Base-by-base conservation (phyloP, 495 filamentous ascomycete genomes). In the Hypomontagnella submonticulosa region DNA sequence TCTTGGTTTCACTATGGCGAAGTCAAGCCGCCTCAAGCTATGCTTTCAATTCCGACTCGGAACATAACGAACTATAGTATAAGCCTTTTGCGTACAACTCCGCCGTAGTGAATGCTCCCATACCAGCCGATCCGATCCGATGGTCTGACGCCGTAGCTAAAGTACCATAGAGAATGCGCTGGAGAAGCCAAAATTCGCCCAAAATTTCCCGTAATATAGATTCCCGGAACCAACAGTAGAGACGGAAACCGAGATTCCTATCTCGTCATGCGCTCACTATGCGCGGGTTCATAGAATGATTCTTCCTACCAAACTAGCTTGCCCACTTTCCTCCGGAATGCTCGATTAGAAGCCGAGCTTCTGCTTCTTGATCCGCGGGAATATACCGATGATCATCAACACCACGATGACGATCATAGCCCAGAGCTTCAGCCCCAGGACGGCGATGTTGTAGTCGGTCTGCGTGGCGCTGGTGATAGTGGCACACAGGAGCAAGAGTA, bases 321-420 rank as follows among this genome's bases (percentile, higher is more conserved):
- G 37, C 44, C 23, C 6, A 3, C 23, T 27, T 6, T 27, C 15
- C 4, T 18, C 8, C 1, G 15, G 19, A 15, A 19, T 11, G 34
- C 44, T 38, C 30, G 10, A 10, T 71, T 44, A 69, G 37, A 92
- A 76, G 4, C 90, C 91, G 52, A 98, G 74, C 83, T 98, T 98
- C 57, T 84, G 80, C 81, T 90, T 87, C 82, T 90, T 92, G 54
- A 97, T 85, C 67, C 94, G 83, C 13, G 93, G 88, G 42, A 87
- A 80, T 20, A 95, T 78, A 0, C 94, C 94, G 38, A 83, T 44
- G 11, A 95, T 66, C 30, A 89, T 74, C 32, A 97, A 67, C 30
- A 88, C 76, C 4, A 79, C 71, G 5, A 87, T 79, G 27, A 93
- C 58, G 30, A 89, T 67, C 12, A 91, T 84, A 1, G 83, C 85